A percentile compares a stretch with the other conserved stretches of the same genome.
phyloP scores from a whole-genome alignment of 371 early-diverging fungal species.

The Chytridium lagenaria region DNA sequence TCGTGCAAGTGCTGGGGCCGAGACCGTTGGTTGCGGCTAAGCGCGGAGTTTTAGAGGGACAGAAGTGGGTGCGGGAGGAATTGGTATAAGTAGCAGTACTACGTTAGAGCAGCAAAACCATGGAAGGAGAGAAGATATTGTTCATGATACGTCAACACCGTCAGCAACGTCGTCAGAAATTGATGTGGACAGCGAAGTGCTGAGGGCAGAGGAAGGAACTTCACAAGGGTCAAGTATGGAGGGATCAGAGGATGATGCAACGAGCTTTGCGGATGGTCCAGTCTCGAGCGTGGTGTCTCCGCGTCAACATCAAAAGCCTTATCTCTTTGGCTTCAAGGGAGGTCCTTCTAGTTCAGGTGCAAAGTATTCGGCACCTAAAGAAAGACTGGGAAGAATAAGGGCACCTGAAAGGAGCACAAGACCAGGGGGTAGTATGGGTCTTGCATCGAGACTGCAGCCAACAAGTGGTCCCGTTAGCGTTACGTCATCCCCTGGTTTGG shows the following conservation, averaged over 20 bases:
- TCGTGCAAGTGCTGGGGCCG: constrained; percentile 9
- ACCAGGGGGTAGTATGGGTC: constrained; percentile 3
- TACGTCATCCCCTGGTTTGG: not conserved
- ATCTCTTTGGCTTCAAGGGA: too few species aligned
- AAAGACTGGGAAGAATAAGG: not conserved
- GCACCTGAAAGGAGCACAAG: constrained; percentile 1
- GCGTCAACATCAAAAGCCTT: too few species aligned
- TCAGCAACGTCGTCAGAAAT: not conserved
- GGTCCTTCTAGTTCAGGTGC: too few species aligned
- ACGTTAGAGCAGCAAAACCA: not conserved
- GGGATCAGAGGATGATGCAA: too few species aligned
- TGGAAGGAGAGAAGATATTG: not conserved
- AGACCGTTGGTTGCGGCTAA: constrained; percentile 10
- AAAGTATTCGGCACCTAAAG: not conserved
- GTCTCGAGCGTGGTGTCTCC: too few species aligned
- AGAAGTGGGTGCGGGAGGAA: not conserved
- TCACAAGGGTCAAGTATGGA: too few species aligned
- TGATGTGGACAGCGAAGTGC: not conserved
- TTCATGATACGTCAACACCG: not conserved
- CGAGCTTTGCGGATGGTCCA: too few species aligned
- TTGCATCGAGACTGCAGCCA: not conserved
- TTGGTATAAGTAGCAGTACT: not conserved
- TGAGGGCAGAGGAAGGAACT: not conserved
- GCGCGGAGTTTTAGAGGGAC: constrained; percentile 11
- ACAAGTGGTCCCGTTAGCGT: constrained; percentile 2